phyloP scores from a whole-genome alignment of 257 asterid genomes.

The Solanum chilense region DNA sequence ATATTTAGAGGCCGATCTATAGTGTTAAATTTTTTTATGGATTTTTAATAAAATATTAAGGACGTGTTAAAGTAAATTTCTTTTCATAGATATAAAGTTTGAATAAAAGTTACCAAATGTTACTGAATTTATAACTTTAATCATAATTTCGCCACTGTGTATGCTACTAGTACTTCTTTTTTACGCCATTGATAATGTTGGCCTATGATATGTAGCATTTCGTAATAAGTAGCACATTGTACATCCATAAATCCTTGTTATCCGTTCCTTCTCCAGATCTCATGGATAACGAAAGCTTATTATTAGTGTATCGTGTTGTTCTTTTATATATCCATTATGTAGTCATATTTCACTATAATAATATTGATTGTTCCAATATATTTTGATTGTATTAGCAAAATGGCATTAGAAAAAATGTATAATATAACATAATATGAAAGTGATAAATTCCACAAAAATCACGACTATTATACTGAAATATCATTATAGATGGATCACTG shows the following conservation, averaged over 20 bases:
- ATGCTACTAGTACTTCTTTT: neutral
- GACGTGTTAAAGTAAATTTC: neutral
- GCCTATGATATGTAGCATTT: neutral
- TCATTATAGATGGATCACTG: too few relatives aligned
- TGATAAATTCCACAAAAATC: neutral
- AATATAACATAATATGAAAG: too few relatives aligned
- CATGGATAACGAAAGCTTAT: neutral
- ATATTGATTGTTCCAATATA: neutral
- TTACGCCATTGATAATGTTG: neutral
- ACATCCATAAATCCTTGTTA: neutral
- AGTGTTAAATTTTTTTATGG: neutral
- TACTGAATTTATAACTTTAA: neutral
- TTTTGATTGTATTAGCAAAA: neutral
- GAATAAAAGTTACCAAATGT: neutral
- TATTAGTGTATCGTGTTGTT: neutral
- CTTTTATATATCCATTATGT: neutral
- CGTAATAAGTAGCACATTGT: neutral
- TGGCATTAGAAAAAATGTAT: neutral
- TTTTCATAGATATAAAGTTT: neutral
- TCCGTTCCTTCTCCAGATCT: neutral
- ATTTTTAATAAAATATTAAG: neutral
- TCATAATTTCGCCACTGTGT: neutral
- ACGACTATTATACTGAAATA: too few relatives aligned
- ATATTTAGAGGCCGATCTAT: neutral
- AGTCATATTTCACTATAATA: neutral